Percentiles rank a stretch among this genome's conserved stretches.
Evolutionary conservation across 371 early-diverging fungal genomes (phyloP).

Genomic region (Syncephalastrum monosporum): DNA sequence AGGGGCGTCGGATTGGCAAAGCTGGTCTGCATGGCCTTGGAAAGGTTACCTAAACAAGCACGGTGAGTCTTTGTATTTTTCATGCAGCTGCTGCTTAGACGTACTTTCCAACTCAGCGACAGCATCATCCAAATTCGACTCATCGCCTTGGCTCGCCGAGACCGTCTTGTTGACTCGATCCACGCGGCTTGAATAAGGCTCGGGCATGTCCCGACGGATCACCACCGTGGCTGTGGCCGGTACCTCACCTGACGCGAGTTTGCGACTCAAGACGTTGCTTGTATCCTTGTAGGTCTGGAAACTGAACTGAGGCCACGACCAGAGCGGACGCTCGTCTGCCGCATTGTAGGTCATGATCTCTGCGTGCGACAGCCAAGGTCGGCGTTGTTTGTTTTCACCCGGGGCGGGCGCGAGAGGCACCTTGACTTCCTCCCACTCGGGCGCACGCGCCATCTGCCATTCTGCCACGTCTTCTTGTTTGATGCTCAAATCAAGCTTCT

Average conservation of each 20-base stretch:
- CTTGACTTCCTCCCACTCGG: conserved; percentile 50
- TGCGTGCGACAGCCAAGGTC: conserved; percentile 53
- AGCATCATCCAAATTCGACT: conserved; percentile 48
- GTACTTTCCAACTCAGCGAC: conserved; percentile 50
- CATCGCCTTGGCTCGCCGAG: conserved; percentile 28
- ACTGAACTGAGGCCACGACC: conserved; percentile 53
- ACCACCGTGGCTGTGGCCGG: conserved; percentile 42
- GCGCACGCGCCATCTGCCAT: conserved; percentile 53
- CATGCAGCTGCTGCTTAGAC: not conserved
- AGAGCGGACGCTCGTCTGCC: conserved; percentile 46
- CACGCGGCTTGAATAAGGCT: conserved; percentile 46
- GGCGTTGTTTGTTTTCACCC: conserved; percentile 2
- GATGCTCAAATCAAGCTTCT: conserved; percentile 48
- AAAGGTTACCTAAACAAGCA: conserved; percentile 39
- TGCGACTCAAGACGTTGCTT: conserved; percentile 13
- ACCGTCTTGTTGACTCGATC: conserved; percentile 43
- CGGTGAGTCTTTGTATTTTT: not conserved
- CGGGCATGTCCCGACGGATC: conserved; percentile 48
- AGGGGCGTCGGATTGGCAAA: conserved; percentile 34
- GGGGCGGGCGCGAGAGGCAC: conserved; percentile 10
- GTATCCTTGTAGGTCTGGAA: conserved; percentile 45
- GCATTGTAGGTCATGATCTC: conserved; percentile 55
- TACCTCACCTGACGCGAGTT: conserved; percentile 32
- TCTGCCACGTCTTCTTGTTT: conserved; percentile 62
- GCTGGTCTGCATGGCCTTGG: conserved; percentile 50